Base-by-base conservation (phyloP, 2,329 filamentous ascomycete species). In the Pseudogymnoascus sp. region DNA sequence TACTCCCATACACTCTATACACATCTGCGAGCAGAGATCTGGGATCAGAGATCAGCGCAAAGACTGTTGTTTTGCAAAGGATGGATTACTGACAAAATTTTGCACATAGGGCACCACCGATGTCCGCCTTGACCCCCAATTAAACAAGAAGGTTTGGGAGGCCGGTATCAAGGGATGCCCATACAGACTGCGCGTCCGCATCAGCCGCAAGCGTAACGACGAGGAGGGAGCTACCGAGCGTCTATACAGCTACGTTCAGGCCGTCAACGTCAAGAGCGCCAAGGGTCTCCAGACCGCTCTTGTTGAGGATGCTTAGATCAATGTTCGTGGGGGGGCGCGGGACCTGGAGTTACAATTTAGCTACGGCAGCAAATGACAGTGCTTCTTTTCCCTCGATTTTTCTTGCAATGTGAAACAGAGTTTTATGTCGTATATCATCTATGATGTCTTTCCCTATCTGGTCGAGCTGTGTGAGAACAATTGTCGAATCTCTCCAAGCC, bases 71-170 rank as follows among this genome's bases (percentile, higher is more conserved):
- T 3, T 39, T 41, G 42, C 61, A 44, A 5, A 62, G 42, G 64
- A 63, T 55, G 63, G 59, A 36, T 63, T 55, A 72, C 68, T 66
- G 48, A 65, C 29, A 9, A 69, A 62, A 25, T 61, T 63, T 59
- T 64, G 62, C 65, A 31, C 60, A 64, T 72, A 99, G 94, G 93
- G 93, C 78, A 99, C 94, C 81, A 81, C 85, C 75, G 94, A 99
- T 78, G 94, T 99, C 82, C 94, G 94, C 74, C 82, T 99, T 77
- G 94, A 99, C 86, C 94, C 94, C 76, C 90, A 94, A 83, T 84
- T 99, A 76, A 99, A 99, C 90, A 99, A 99, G 91, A 97, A 99
- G 87, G 93, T 99, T 79, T 99, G 94, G 94, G 94, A 99, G 83
- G 84, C 89, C 77, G 94, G 94, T 80, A 88, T 99, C 85, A 99